Base-by-base conservation (phyloP, 2,329 filamentous ascomycete genomes). In the Exophiala bonariae region DNA sequence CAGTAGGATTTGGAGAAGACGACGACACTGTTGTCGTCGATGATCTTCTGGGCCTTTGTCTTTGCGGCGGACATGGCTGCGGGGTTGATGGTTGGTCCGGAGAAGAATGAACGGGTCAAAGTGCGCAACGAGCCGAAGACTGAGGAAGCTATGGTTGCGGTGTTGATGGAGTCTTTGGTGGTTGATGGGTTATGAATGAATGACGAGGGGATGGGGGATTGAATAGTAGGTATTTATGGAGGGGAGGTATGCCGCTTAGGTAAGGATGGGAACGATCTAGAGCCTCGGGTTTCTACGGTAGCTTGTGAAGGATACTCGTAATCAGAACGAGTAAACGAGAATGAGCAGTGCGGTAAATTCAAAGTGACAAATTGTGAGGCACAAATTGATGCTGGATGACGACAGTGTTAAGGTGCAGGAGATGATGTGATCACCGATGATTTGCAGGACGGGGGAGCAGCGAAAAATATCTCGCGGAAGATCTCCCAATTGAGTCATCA, bases 1-100 rank as follows among this genome's bases (percentile, higher is more conserved):
- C 93, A 99, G 76, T 89, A 96, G 13, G 86, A 89, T 78, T 99
- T 99, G 73, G 86, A 91, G 80, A 99, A 99, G 67, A 99, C 88
- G 62, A 93, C 87, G 69, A 96, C 90, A 62, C 82, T 74, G 75
- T 96, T 93, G 65, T 91, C 84, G 71, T 93, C 82, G 70, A 97
- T 96, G 74, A 96, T 84, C 64, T 77, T 70, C 71, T 96, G 83
- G 53, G 87, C 88, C 73, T 95, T 95, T 56, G 80, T 78, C 74
- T 87, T 89, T 64, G 89, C 87, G 66, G 86, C 82, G 64, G 88
- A 84, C 87, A 95, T 95, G 63, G 74, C 80, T 72, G 80, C 77
- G 60, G 86, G 77, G 52, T 70, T 76, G 58, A 76, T 54, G 33
- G 60, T 66, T 54, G 75, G 66, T 58, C 71, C 72, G 68, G 78